These are phyloP conservation scores for Diaporthe sp. DNA, from an alignment of 2,329 filamentous ascomycete genomes.

Conservation along the genomic window DNA sequence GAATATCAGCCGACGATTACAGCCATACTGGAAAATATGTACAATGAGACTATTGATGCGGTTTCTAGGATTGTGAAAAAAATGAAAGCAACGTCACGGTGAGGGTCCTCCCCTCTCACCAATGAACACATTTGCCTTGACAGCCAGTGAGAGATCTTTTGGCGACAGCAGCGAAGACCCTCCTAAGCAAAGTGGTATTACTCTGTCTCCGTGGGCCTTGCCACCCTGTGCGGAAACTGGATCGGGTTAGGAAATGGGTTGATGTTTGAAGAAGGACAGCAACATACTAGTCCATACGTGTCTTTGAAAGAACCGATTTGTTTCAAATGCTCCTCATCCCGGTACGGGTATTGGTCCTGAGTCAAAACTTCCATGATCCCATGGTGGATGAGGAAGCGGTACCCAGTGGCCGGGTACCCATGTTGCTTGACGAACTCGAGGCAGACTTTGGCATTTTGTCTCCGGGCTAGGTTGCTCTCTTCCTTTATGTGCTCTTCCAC, in stretches of 20 bases:
- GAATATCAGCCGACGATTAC: neutral
- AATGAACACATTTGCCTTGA: too few relatives aligned
- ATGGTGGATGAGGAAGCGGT: neutral
- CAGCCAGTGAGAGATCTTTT: too few relatives aligned
- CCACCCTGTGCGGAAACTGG: neutral
- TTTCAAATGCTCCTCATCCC: neutral
- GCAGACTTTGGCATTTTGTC: neutral
- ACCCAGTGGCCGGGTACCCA: neutral
- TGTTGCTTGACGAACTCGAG: neutral
- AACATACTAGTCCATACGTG: neutral
- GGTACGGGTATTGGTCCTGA: neutral
- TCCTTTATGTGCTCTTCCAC: neutral
- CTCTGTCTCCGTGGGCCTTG: too few relatives aligned
- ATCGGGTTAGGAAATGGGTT: neutral
- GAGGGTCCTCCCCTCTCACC: too few relatives aligned
- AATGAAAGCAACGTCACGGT: too few relatives aligned
- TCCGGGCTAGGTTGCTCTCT: neutral
- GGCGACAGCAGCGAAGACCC: too few relatives aligned
- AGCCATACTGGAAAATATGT: neutral
- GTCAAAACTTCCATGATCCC: neutral
- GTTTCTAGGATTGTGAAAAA: neutral
- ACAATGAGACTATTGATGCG: neutral
- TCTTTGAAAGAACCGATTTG: neutral
- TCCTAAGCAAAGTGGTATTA: too few relatives aligned
- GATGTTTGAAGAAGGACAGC: neutral